Conservation (phyloP, 2,329 filamentous ascomycete species). For the Xylariaceae sp. region DNA sequence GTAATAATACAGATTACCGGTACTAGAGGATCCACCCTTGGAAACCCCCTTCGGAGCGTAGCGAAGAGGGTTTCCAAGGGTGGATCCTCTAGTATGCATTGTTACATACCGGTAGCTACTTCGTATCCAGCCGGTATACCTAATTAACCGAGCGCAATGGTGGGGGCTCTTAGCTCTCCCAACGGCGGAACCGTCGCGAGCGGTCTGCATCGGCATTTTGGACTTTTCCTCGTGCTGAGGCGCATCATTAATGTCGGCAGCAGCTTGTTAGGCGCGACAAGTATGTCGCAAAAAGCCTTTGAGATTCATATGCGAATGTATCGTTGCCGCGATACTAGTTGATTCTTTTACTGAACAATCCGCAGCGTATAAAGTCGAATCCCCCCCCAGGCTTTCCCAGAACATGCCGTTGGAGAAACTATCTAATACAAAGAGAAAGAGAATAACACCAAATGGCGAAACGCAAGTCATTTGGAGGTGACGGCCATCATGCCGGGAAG, state of each 20-base stretch:
- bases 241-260: not conserved
- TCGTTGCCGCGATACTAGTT: not conserved
- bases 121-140: too few relatives aligned
- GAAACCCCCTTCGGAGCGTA: too few relatives aligned
- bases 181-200: conserved; percentile 7
- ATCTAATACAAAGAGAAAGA: conserved; percentile 7
- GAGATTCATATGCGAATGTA: not conserved
- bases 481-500: conserved; percentile 45
- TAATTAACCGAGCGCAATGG: too few relatives aligned
- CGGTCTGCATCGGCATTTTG: conserved; percentile 23
- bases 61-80: too few relatives aligned
- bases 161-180: conserved; percentile 7
- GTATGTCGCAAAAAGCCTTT: not conserved
- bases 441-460: conserved; percentile 27
- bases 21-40: too few relatives aligned
- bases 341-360: not conserved
- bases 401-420: conserved; percentile 14
- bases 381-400: not conserved
- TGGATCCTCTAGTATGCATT: too few relatives aligned
- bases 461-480: conserved; percentile 29
- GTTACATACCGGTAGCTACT: too few relatives aligned
- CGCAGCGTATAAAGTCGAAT: not conserved
- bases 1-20: too few relatives aligned
- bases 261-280: not conserved
- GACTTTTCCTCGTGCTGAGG: conserved; percentile 16